phyloP scores from a whole-genome alignment of 768 basidiomycete genomes.

The Clitopilus hobsonii region DNA sequence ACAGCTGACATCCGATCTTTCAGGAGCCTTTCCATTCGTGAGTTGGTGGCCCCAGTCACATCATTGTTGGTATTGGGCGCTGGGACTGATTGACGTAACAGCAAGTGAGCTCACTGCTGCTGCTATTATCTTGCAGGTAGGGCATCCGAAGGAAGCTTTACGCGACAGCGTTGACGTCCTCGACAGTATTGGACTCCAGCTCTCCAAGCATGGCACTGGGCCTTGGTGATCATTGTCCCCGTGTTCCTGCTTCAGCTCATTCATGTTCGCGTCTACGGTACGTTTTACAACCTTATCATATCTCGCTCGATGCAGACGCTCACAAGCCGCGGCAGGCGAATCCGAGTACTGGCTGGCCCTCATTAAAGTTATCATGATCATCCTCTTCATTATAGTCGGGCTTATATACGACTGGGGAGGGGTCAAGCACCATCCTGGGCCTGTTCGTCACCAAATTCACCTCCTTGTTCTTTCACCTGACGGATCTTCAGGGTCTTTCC shows the following conservation, averaged over 20 bases:
- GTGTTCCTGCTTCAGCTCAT: conserved; percentile 51
- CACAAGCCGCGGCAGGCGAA: conserved; percentile 41
- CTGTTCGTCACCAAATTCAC: conserved; percentile 29
- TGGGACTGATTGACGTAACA: conserved; percentile 9
- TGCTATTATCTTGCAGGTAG: conserved; percentile 44
- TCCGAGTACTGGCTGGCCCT: conserved; percentile 61
- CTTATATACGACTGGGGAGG: conserved; percentile 63
- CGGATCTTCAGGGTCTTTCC: conserved; percentile 35
- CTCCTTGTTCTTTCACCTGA: conserved; percentile 5
- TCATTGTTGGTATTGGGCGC: background rate
- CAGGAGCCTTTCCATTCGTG: conserved; percentile 22
- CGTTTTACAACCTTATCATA: conserved; percentile 4
- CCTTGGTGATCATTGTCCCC: conserved; percentile 48
- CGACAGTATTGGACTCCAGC: conserved; percentile 39
- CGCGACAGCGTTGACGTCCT: background rate
- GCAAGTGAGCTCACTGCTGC: conserved; percentile 59
- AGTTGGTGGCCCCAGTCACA: conserved; percentile 8
- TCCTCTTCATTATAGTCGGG: conserved; percentile 58
- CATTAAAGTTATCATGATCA: conserved; percentile 59
- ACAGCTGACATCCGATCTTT: background rate
- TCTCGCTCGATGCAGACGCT: too few relatives aligned
- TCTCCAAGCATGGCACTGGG: conserved; percentile 51
- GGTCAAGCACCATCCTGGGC: conserved; percentile 52
- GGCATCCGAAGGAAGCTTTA: background rate
- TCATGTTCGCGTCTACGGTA: conserved; percentile 53